A percentile compares a stretch with the other conserved stretches of the same genome.
Evolutionary conservation across 2,329 filamentous ascomycete genomes (phyloP).

Genomic region (Plectosphaerella sp.): DNA sequence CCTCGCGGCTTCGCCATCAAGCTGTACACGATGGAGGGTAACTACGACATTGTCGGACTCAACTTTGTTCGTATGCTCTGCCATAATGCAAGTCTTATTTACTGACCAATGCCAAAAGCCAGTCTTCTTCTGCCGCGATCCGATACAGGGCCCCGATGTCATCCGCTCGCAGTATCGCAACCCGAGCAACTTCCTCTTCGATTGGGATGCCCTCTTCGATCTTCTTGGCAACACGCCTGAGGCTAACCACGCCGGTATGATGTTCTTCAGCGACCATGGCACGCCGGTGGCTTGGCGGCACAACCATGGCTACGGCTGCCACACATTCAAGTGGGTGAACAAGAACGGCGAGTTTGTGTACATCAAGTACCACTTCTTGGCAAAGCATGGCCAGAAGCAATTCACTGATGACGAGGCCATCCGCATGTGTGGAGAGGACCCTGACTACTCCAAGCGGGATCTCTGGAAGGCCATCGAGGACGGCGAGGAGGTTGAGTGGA

Average conservation of each 20-base stretch:
- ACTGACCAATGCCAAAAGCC: background rate
- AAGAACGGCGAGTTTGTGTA: slow-evolving; percentile 42
- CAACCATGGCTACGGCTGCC: slow-evolving; percentile 37
- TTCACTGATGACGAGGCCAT: slow-evolving; percentile 40
- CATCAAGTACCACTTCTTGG: slow-evolving; percentile 45
- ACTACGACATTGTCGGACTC: slow-evolving; percentile 40
- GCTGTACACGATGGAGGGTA: slow-evolving; percentile 5
- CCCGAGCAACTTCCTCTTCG: slow-evolving; percentile 42
- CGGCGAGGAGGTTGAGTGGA: slow-evolving; percentile 50
- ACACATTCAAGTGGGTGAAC: slow-evolving; percentile 44
- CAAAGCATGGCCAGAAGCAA: slow-evolving; percentile 40
- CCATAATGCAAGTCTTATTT: background rate
- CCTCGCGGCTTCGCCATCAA: slow-evolving; percentile 49
- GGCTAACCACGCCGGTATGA: too few relatives aligned
- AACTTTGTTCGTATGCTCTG: too few relatives aligned
- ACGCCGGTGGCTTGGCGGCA: slow-evolving; percentile 38
- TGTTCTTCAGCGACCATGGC: too few relatives aligned
- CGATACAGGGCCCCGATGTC: slow-evolving; percentile 40
- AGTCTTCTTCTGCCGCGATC: slow-evolving; percentile 42
- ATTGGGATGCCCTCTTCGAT: slow-evolving; percentile 43
- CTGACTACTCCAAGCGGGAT: slow-evolving; percentile 49
- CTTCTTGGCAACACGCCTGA: too few relatives aligned
- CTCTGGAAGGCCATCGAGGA: slow-evolving; percentile 49
- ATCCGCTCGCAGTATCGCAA: slow-evolving; percentile 41
- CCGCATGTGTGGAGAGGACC: slow-evolving; percentile 40